Evolutionary conservation across 2,329 filamentous ascomycete genomes (phyloP).

Genomic region (Paramyrothecium sp.): DNA sequence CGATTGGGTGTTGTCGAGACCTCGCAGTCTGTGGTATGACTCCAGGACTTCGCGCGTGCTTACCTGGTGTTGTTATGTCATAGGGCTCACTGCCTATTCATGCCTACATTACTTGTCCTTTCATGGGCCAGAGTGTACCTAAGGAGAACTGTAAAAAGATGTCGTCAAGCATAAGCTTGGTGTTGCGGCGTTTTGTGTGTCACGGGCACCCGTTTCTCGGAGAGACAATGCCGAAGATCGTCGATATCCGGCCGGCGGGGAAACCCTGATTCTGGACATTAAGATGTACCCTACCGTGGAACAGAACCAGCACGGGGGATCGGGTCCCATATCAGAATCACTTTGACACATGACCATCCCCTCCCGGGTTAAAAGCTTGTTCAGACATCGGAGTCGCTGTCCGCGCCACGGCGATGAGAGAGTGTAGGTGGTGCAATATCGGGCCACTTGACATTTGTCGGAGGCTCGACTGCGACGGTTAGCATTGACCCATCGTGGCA

Average conservation of each 20-base stretch:
- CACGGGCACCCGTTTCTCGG: neutral
- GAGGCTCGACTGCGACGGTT: neutral
- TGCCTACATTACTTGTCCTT: too few relatives aligned
- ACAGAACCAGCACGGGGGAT: neutral
- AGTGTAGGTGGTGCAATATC: neutral
- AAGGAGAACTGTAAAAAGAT: too few relatives aligned
- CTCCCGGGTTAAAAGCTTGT: neutral
- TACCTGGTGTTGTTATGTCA: too few relatives aligned
- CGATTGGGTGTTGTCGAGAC: too few relatives aligned
- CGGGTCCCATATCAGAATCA: neutral
- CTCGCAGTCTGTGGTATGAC: too few relatives aligned
- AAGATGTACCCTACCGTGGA: neutral
- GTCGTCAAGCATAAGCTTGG: too few relatives aligned
- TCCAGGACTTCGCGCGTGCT: too few relatives aligned
- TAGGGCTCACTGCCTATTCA: too few relatives aligned
- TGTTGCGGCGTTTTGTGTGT: too few relatives aligned
- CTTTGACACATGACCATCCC: neutral
- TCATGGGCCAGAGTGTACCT: too few relatives aligned
- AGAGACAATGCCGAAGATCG: neutral
- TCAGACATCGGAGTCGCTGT: neutral
- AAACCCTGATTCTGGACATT: neutral
- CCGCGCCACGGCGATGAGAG: neutral
- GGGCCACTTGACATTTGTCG: neutral
- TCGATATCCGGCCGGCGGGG: neutral
- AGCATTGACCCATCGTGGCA: neutral